Conservation (phyloP, 2,329 filamentous ascomycete genomes). For the Calonectria hawksworthii region DNA sequence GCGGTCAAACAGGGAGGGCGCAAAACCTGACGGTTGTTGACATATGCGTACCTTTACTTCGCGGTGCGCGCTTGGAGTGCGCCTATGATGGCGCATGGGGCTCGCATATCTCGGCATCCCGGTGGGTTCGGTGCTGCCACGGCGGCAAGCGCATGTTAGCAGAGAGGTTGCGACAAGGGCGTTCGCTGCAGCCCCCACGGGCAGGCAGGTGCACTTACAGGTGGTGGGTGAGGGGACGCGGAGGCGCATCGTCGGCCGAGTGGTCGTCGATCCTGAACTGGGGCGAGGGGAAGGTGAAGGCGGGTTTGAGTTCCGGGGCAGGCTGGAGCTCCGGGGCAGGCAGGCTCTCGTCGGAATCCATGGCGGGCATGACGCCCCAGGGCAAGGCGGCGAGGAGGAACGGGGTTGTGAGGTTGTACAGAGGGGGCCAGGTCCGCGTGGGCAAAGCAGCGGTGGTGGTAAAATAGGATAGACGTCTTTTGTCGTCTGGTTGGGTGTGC, state of each 20-base stretch:
- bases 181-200: background rate
- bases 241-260: constrained; percentile 42
- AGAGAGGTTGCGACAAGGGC: constrained; percentile 8
- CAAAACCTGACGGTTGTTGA: background rate
- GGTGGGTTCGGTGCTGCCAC: constrained; percentile 59
- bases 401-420: constrained; percentile 11
- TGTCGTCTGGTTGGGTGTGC: constrained; percentile 26
- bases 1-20: background rate
- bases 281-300: constrained; percentile 47
- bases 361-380: constrained; percentile 26
- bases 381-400: background rate
- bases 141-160: constrained; percentile 7
- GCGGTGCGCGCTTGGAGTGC: constrained; percentile 70
- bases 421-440: background rate
- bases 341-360: constrained; percentile 39
- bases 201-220: constrained; percentile 55
- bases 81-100: constrained; percentile 69
- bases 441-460: background rate
- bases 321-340: constrained; percentile 32
- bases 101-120: constrained; percentile 60
- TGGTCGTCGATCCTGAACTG: constrained; percentile 50
- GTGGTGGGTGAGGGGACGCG: constrained; percentile 53
- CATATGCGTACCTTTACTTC: constrained; percentile 66
- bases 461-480: background rate
- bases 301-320: constrained; percentile 35